Evolutionary conservation across 768 basidiomycete genomes (phyloP).

Genomic region (Tylopilus balloui): DNA sequence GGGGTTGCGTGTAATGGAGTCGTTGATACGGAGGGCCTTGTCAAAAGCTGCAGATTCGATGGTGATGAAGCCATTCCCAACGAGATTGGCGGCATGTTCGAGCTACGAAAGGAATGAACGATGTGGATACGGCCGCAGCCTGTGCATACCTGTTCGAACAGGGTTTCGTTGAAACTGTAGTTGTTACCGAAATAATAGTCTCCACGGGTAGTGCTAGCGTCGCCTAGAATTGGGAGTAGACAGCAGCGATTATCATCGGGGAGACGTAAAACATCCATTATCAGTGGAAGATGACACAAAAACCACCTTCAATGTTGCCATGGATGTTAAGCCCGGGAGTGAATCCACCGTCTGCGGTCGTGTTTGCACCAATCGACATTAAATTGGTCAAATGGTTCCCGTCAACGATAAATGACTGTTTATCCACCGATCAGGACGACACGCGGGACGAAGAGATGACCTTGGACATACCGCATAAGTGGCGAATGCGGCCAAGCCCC

Average conservation of each 20-base stretch:
- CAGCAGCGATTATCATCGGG: neutral
- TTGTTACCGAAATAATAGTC: slow-evolving; percentile 29
- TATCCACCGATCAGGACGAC: neutral
- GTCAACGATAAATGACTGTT: slow-evolving; percentile 24
- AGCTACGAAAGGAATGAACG: slow-evolving; percentile 9
- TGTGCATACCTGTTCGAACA: slow-evolving; percentile 16
- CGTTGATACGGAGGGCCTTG: slow-evolving; percentile 20
- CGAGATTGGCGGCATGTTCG: slow-evolving; percentile 12
- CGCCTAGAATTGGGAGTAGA: slow-evolving; percentile 11
- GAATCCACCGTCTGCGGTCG: slow-evolving; percentile 7
- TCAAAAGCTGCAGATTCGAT: slow-evolving; percentile 21
- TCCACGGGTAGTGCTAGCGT: slow-evolving; percentile 23
- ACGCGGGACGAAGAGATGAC: neutral
- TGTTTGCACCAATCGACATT: slow-evolving; percentile 24
- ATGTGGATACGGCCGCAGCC: neutral
- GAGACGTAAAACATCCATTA: neutral
- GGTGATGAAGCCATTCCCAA: slow-evolving; percentile 18
- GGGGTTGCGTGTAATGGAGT: slow-evolving; percentile 25
- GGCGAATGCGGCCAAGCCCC: slow-evolving; percentile 15
- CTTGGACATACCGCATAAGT: slow-evolving; percentile 18
- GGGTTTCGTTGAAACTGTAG: slow-evolving; percentile 22
- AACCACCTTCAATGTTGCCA: slow-evolving; percentile 20
- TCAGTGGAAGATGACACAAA: neutral
- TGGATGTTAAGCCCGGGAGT: slow-evolving; percentile 22
- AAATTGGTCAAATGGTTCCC: slow-evolving; percentile 27